phyloP scores from a whole-genome alignment of 2,329 filamentous ascomycete species.

The Hypomyces rosellus region DNA sequence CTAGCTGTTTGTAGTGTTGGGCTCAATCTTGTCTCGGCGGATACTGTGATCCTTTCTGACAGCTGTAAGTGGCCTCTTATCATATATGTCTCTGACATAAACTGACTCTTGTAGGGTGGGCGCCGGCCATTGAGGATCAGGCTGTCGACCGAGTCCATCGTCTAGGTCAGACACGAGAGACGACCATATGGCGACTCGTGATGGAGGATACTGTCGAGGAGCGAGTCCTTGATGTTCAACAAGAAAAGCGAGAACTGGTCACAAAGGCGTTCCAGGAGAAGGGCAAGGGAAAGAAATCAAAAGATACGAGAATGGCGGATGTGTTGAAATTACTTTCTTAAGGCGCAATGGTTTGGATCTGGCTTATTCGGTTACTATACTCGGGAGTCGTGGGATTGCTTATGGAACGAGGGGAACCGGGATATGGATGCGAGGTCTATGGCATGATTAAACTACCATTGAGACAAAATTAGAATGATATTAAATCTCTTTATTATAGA shows the following conservation, averaged over 20 bases:
- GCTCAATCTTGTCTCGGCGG: slow-evolving; percentile 77
- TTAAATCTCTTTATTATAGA: too few relatives aligned
- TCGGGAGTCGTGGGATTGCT: too few relatives aligned
- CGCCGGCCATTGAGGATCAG: slow-evolving; percentile 87
- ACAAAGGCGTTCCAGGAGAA: slow-evolving; percentile 75
- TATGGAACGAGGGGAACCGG: too few relatives aligned
- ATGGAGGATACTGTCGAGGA: slow-evolving; percentile 80
- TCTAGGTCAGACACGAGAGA: slow-evolving; percentile 72
- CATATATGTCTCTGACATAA: neutral
- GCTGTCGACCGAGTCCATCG: slow-evolving; percentile 84
- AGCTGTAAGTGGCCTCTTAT: slow-evolving; percentile 45
- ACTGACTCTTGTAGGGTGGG: slow-evolving; percentile 58
- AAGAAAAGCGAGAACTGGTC: slow-evolving; percentile 72
- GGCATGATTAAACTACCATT: neutral
- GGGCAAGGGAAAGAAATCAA: slow-evolving; percentile 43
- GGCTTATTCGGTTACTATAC: too few relatives aligned
- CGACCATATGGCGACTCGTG: slow-evolving; percentile 73
- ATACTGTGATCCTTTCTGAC: slow-evolving; percentile 77
- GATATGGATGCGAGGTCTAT: too few relatives aligned
- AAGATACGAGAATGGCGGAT: slow-evolving; percentile 52
- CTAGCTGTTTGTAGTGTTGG: slow-evolving; percentile 79
- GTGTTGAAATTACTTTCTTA: slow-evolving; percentile 42
- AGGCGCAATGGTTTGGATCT: neutral
- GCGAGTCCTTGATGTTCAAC: slow-evolving; percentile 69
- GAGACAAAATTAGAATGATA: neutral